These are phyloP conservation scores for Ailanthus altissimus DNA, from an alignment of 345 rosid genomes.

Conservation along the genomic window DNA sequence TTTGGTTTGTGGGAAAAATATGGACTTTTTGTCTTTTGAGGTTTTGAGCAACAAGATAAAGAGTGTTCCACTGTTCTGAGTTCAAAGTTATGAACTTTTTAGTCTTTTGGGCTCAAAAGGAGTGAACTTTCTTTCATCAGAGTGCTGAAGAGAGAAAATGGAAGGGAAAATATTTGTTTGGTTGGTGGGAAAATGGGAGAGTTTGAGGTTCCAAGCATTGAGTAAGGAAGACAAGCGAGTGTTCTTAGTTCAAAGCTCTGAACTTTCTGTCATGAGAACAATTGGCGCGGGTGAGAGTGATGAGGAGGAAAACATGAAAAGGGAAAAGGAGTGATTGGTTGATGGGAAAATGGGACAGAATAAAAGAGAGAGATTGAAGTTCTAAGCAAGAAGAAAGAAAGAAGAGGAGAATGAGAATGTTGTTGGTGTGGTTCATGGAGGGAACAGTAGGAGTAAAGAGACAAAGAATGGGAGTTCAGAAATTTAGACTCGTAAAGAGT, in stretches of 20 bases:
- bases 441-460: not conserved
- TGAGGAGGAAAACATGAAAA: not conserved
- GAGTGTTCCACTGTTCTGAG: too few species aligned
- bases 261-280: not conserved
- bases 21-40: not conserved
- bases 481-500: not conserved
- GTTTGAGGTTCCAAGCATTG: not conserved
- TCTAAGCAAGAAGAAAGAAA: not conserved
- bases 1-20: not conserved
- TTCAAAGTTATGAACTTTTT: not conserved
- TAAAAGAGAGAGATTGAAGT: not conserved
- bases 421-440: not conserved
- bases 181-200: not conserved
- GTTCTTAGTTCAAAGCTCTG: not conserved
- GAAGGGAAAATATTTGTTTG: not conserved
- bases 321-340: not conserved
- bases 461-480: slow-evolving; percentile 15
- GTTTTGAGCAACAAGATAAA: too few species aligned
- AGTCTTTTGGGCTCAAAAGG: not conserved
- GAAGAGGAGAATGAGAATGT: too few species aligned
- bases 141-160: not conserved
- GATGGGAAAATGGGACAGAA: not conserved
- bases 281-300: not conserved
- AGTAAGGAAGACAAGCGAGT: not conserved
- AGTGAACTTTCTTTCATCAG: not conserved